phyloP scores from a whole-genome alignment of 345 rosid genomes.

The Capsella bursapastoris region DNA sequence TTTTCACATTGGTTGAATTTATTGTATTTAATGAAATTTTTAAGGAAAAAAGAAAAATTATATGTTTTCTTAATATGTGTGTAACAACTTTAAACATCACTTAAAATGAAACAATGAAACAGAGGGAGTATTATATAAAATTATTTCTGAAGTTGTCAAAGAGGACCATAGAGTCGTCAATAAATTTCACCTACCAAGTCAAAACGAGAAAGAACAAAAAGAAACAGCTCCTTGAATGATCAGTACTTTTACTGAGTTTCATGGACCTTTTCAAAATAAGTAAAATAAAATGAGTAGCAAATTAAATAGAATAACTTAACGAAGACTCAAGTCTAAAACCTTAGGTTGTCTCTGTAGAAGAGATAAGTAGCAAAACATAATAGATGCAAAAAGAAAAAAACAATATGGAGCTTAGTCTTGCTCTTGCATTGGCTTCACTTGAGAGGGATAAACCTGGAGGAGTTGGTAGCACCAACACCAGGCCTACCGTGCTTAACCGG shows the following conservation, averaged over 20 bases:
- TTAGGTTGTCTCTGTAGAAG: not conserved
- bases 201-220: not conserved
- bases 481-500: constrained; percentile 80
- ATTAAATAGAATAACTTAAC: not conserved
- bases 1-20: too few species aligned
- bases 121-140: not conserved
- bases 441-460: constrained; percentile 81
- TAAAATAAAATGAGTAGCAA: not conserved
- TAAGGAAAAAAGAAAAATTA: too few species aligned
- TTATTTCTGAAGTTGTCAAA: not conserved
- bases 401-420: not conserved
- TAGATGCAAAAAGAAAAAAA: not conserved
- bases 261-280: not conserved
- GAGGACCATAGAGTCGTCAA: not conserved
- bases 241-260: not conserved
- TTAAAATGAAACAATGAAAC: too few species aligned
- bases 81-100: too few species aligned
- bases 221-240: not conserved
- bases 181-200: not conserved
- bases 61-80: too few species aligned
- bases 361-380: constrained; percentile 11
- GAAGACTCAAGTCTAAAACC: not conserved
- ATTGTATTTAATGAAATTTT: too few species aligned
- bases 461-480: constrained; percentile 79
- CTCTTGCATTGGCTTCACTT: constrained; percentile 47